Evolutionary conservation across 192 early-diverging fungal species (phyloP).

Genomic region (Coemansia sp.): DNA sequence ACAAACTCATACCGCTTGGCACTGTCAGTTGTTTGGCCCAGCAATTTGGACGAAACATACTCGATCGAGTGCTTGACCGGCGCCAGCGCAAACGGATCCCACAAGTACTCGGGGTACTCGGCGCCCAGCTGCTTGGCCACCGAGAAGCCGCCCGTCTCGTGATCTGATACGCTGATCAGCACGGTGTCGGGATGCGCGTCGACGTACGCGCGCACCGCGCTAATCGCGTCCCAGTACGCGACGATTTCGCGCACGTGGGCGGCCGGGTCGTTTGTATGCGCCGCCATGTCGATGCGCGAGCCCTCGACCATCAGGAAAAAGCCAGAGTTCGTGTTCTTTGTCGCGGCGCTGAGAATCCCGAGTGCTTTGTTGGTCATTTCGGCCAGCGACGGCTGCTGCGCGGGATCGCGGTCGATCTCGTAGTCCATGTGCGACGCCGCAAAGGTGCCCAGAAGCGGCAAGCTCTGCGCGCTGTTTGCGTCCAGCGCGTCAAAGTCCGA

Average conservation of each 20-base stretch:
- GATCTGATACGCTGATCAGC: slow-evolving; percentile 89
- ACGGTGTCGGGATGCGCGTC: slow-evolving; percentile 78
- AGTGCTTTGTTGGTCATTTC: slow-evolving; percentile 89
- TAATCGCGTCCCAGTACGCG: slow-evolving; percentile 79
- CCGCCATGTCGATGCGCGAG: slow-evolving; percentile 95
- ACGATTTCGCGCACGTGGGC: slow-evolving; percentile 90
- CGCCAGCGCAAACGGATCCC: slow-evolving; percentile 73
- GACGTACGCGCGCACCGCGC: slow-evolving; percentile 73
- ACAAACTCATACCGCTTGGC: slow-evolving; percentile 40
- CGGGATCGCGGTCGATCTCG: slow-evolving; percentile 76
- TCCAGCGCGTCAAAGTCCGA: slow-evolving; percentile 65
- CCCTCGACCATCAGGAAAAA: slow-evolving; percentile 99
- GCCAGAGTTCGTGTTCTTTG: slow-evolving; percentile 59
- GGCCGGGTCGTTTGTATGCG: slow-evolving; percentile 90
- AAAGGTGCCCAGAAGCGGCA: slow-evolving; percentile 80
- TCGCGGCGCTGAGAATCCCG: slow-evolving; percentile 61
- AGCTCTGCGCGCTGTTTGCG: slow-evolving; percentile 13
- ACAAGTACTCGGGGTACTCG: slow-evolving; percentile 84
- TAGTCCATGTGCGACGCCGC: slow-evolving; percentile 88
- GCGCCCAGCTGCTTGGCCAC: slow-evolving; percentile 69
- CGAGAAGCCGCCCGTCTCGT: slow-evolving; percentile 96
- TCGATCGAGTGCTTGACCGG: slow-evolving; percentile 71
- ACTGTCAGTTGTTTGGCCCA: slow-evolving; percentile 10
- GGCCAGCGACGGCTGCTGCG: slow-evolving; percentile 71
- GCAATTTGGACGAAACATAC: slow-evolving; percentile 46